These are phyloP conservation scores for Rhizoclosmatium sp. DNA, from an alignment of 192 early-diverging fungal genomes.

Conservation along the genomic window DNA sequence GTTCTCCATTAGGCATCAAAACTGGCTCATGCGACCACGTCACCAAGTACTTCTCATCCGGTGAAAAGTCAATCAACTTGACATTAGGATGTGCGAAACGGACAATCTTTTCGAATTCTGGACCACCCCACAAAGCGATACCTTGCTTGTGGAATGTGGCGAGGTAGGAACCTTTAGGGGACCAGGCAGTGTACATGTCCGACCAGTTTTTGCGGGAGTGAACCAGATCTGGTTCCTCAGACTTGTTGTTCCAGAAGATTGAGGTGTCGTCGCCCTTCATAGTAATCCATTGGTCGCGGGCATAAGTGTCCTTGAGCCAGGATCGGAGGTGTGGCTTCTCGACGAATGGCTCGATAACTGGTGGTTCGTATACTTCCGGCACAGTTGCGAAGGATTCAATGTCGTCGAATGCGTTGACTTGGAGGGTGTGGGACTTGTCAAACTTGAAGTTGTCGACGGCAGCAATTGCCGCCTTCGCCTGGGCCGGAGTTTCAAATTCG, in stretches of 20 bases:
- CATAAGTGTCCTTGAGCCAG: slow-evolving; percentile 85
- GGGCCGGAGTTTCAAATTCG: slow-evolving; percentile 87
- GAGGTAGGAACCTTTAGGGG: slow-evolving; percentile 92
- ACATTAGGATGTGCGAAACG: slow-evolving; percentile 92
- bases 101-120: slow-evolving; percentile 87
- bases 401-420: slow-evolving; percentile 91
- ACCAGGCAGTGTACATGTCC: slow-evolving; percentile 94
- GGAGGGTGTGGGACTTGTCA: slow-evolving; percentile 81
- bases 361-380: slow-evolving; percentile 78
- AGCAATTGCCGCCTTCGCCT: slow-evolving; percentile 81
- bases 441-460: slow-evolving; percentile 78
- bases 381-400: slow-evolving; percentile 83
- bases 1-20: slow-evolving; percentile 67
- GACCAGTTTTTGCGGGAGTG: slow-evolving; percentile 89
- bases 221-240: slow-evolving; percentile 75
- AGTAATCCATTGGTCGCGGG: slow-evolving; percentile 92
- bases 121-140: slow-evolving; percentile 95
- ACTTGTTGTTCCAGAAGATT: slow-evolving; percentile 91
- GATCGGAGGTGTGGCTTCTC: slow-evolving; percentile 88
- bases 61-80: slow-evolving; percentile 90
- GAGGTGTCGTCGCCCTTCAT: slow-evolving; percentile 83
- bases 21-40: slow-evolving; percentile 92
- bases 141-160: slow-evolving; percentile 94
- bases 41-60: slow-evolving; percentile 92
- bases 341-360: slow-evolving; percentile 68